Conservation (phyloP, 345 rosid genomes). For the Eucalyptus sideroxylon region DNA sequence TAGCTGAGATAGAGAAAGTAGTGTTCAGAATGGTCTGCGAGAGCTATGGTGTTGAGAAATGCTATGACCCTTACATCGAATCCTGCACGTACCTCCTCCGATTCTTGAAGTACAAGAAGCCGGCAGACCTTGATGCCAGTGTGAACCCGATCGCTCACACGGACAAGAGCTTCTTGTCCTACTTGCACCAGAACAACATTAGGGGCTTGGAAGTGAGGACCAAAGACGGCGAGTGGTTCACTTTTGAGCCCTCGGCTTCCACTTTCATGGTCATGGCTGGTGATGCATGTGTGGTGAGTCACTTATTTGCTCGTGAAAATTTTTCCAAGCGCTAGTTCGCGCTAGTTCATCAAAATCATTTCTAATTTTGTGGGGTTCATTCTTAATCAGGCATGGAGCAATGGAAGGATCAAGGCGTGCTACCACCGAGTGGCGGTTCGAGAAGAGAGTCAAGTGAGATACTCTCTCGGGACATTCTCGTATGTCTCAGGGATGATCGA, state of each 20-base stretch:
- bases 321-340: not conserved
- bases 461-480: slow-evolving; percentile 11
- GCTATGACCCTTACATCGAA: not conserved
- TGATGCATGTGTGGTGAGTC: no score
- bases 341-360: not conserved
- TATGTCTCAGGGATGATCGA: not conserved
- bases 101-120: slow-evolving; percentile 3
- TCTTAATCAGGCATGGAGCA: slow-evolving; percentile 19
- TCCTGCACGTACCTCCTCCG: not conserved
- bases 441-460: not conserved
- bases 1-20: not conserved
- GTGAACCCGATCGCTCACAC: not conserved
- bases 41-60: slow-evolving; percentile 5
- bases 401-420: slow-evolving; percentile 3
- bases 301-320: not conserved
- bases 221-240: no score
- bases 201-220: not conserved
- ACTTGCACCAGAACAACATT: slow-evolving; percentile 10
- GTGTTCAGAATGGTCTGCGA: not conserved
- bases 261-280: no score
- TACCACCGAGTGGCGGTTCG: slow-evolving; percentile 9
- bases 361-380: not conserved
- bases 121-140: not conserved
- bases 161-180: not conserved
- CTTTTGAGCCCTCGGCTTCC: no score